Base-by-base conservation (phyloP, 768 basidiomycete species). In the Candolleomyces aberdarensis region DNA sequence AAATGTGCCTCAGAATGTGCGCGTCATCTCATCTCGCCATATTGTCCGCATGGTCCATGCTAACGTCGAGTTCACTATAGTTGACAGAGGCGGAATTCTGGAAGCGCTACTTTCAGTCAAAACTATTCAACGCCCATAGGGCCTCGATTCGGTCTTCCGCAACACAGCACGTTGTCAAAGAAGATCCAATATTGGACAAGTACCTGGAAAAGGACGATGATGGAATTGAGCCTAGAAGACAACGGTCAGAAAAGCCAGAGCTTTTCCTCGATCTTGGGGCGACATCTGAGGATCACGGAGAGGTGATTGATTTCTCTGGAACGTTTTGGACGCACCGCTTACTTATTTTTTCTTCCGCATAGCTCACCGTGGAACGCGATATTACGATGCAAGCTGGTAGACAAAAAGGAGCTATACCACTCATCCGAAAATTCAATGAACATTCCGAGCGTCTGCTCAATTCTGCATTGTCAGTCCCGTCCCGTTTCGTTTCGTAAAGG, bases 131-230 rank as follows among this genome's bases (percentile, higher is more conserved):
- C 70, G 88, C 91, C 2, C 94, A 98, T 72, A 88, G 95, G 14
- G 96, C 95, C 9, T 95, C 92, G 31, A 94, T 94, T 62, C 88
- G 92, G 60, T 94, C 89, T 26, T 87, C 91, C 17, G 92, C 91
- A 11, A 78, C 88, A 15, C 92, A 91, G 66, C 88, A 91, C 67
- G 87, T 92, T 8, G 89, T 93, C 58, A 91, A 92, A 72, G 91
- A 91, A 54, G 97, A 99, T 70, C 83, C 90, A 0, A 95, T 98
- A 58, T 93, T 99, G 65, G 96, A 98, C 79, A 86, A 89, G 66
- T 99, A 98, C 72, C 76, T 99, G n/a, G 94, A 96, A 72, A 90
- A 87, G 68, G 94, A 95, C 40, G 97, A 99, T 67, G 94, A 98
- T 71, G 94, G 94, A 58, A 67, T 94, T 61, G 92, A 94, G 69